Base-by-base conservation (phyloP, 2,329 filamentous ascomycete genomes). In the Colletotrichum lindemuthianum region DNA sequence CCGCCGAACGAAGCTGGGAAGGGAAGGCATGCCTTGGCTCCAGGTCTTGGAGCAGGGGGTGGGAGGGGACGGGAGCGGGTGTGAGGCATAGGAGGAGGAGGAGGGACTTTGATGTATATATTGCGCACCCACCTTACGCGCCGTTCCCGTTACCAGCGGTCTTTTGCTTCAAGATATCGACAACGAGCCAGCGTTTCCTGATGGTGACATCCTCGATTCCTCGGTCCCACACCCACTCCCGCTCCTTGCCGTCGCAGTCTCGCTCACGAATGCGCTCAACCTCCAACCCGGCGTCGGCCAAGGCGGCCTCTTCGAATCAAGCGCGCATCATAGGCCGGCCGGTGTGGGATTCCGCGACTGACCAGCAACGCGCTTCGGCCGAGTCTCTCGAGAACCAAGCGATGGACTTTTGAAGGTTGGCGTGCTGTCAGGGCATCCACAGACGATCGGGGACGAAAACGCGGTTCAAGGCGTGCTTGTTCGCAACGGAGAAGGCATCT, bases 381-480 rank as follows among this genome's bases (percentile, higher is more conserved):
- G 72, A 75, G 10, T 74, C 69, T 15, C 74, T 77, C 15, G 92
- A 79, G 72, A 92, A 91, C 75, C 87, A 86, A 6, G 81, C 75
- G 72, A 92, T 86, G 32, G 88, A 91, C 45, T 72, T 75, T 50
- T 83, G 83, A 33, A 93, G 81, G 73, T 88, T 90, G n/a, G 76
- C 81, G 75, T 93, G 91, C 78, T 92, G 85, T 79, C 84, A 84
- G 2, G 87, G 85, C 88, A 92, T 92, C 90, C 90, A 93, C 60
- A 91, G 82, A 71, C 90, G 92, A 76, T 93, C 90, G 67, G 89
- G 88, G 0, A 87, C 88, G n/a, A 92, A 76, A 44, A 93, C 80
- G 61, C 88, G 84, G 49, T 86, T 86, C 71, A 88, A 92, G 2
- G 72, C 72, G 63, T 75, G 75, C 43, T 69, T 69, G 63, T 70